Evolutionary conservation across 2,329 filamentous ascomycete genomes (phyloP).

Genomic region (Sarocladium brachiariae): DNA sequence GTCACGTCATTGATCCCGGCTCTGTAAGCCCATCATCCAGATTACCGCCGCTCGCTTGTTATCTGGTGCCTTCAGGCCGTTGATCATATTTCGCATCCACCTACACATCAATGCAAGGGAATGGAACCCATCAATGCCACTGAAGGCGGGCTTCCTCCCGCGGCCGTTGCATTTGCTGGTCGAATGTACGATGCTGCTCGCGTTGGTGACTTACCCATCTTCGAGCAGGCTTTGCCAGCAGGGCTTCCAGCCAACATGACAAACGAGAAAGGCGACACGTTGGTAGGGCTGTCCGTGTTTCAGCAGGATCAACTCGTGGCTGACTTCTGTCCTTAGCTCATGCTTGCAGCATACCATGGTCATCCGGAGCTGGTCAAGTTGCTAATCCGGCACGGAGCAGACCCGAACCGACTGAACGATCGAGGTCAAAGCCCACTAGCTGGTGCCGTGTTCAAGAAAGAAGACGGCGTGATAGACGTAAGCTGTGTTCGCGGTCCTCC

Average conservation of each 20-base stretch:
- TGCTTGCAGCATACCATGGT: slow-evolving; percentile 67
- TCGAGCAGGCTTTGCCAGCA: slow-evolving; percentile 57
- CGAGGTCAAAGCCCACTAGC: slow-evolving; percentile 62
- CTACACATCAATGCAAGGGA: no score
- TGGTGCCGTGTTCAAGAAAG: slow-evolving; percentile 67
- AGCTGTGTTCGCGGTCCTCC: slow-evolving; percentile 8
- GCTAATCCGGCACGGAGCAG: slow-evolving; percentile 55
- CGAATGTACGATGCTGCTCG: slow-evolving; percentile 63
- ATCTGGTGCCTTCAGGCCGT: no score
- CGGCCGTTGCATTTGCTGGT: slow-evolving; percentile 58
- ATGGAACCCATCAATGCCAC: neutral
- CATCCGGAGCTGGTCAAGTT: slow-evolving; percentile 53
- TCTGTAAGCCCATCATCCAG: no score
- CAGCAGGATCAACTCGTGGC: neutral
- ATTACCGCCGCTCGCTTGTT: no score
- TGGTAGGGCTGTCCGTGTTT: slow-evolving; percentile 34
- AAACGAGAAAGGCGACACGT: slow-evolving; percentile 66
- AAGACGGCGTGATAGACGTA: slow-evolving; percentile 56
- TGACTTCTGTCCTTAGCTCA: slow-evolving; percentile 32
- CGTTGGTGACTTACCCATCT: slow-evolving; percentile 46
- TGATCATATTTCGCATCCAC: no score
- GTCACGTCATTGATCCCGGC: slow-evolving; percentile 3
- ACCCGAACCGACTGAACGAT: slow-evolving; percentile 63
- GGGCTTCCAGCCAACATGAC: slow-evolving; percentile 65
- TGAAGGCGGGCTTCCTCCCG: slow-evolving; percentile 43